These are phyloP conservation scores for Austroboletus novae-zelandiae DNA, from an alignment of 1,284 basidiomycete species.

Conservation along the genomic window DNA sequence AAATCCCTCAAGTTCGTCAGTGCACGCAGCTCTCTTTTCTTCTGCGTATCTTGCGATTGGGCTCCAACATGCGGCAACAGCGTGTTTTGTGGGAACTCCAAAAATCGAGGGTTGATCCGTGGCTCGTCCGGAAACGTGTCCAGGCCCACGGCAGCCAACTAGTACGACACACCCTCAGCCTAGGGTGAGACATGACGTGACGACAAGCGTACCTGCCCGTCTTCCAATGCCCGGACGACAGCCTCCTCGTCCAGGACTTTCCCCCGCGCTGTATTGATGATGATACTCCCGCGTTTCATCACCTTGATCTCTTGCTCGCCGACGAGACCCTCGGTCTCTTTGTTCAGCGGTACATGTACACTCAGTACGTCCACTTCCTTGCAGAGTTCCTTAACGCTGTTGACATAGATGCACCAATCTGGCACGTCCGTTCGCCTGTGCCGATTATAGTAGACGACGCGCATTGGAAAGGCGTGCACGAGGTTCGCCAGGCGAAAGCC, in stretches of 20 bases:
- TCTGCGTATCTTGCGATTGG: conserved; percentile 78
- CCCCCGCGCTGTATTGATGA: conserved; percentile 90
- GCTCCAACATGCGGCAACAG: conserved; percentile 93
- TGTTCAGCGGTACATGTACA: conserved; percentile 67
- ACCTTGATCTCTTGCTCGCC: conserved; percentile 75
- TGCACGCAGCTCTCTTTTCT: conserved; percentile 79
- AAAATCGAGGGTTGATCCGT: conserved; percentile 74
- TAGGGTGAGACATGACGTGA: background rate
- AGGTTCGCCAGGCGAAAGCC: conserved; percentile 71
- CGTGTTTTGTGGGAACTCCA: conserved; percentile 78
- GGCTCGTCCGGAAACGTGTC: conserved; percentile 93
- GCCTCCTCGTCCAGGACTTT: conserved; percentile 88
- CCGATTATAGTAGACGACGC: conserved; percentile 81
- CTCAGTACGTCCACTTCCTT: conserved; percentile 77
- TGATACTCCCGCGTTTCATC: conserved; percentile 78
- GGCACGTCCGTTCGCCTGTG: conserved; percentile 57
- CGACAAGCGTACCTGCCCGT: conserved; percentile 66
- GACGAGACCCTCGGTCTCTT: conserved; percentile 75
- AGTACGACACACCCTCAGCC: background rate
- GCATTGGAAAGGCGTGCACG: conserved; percentile 79
- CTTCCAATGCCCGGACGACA: conserved; percentile 79
- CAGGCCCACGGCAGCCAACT: conserved; percentile 82
- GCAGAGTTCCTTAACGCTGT: conserved; percentile 71
- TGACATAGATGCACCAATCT: conserved; percentile 75
- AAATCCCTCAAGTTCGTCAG: conserved; percentile 73